Evolutionary conservation across 768 basidiomycete species (phyloP).

Genomic region (Boletellus sp.): DNA sequence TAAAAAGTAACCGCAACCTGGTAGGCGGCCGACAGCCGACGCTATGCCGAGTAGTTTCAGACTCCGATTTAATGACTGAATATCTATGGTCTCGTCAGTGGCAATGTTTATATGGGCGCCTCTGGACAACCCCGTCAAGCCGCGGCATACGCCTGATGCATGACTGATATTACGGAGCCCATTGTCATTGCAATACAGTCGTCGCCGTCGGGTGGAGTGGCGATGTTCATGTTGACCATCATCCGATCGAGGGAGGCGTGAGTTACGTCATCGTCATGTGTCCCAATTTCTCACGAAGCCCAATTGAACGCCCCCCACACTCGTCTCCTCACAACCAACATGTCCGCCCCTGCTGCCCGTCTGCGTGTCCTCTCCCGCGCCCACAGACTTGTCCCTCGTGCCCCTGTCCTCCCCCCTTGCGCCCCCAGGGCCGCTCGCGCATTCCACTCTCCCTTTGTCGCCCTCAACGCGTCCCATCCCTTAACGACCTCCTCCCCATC

Average conservation of each 20-base stretch:
- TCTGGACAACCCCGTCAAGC: conserved; percentile 8
- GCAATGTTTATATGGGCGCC: not conserved
- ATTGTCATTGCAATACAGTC: not conserved
- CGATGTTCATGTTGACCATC: not conserved
- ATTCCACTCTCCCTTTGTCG: conserved; percentile 65
- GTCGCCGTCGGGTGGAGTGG: not conserved
- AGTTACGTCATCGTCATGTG: conserved; percentile 28
- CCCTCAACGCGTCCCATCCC: conserved; percentile 40
- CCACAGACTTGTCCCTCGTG: conserved; percentile 1
- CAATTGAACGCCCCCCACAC: not conserved
- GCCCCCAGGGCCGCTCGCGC: conserved; percentile 36
- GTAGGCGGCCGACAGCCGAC: too few species aligned
- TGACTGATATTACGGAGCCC: not conserved
- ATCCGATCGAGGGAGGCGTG: not conserved
- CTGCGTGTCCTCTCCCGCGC: conserved; percentile 6
- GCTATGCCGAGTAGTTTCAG: not conserved
- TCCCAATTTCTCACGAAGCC: conserved; percentile 24
- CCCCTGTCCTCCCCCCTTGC: not conserved
- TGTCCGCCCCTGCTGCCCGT: conserved; percentile 11
- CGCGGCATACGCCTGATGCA: conserved; percentile 6
- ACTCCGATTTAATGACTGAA: not conserved
- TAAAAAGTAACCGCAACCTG: not conserved
- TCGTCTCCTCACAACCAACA: conserved; percentile 19
- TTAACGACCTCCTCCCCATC: conserved; percentile 32
- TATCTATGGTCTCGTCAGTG: not conserved